These are phyloP conservation scores for Oryza punctata DNA, from an alignment of 176 grass and related monocot genomes.

Conservation along the genomic window DNA sequence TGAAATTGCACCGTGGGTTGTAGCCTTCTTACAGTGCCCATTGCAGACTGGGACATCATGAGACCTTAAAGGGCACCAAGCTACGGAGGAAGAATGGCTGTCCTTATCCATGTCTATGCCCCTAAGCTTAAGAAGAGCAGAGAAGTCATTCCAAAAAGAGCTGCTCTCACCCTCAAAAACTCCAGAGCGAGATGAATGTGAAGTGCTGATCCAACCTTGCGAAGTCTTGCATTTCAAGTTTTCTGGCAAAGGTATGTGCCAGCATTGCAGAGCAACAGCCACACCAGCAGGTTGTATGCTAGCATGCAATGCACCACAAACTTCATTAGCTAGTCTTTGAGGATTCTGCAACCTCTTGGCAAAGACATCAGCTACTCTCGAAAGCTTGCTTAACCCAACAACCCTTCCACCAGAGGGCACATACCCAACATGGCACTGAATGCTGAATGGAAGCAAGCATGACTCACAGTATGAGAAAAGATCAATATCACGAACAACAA, in stretches of 20 bases:
- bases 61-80: conserved; percentile 80
- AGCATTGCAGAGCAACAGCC: conserved; percentile 75
- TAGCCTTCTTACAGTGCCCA: conserved; percentile 42
- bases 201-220: conserved; percentile 58
- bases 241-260: conserved; percentile 88
- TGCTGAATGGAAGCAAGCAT: conserved; percentile 91
- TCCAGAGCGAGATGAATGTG: conserved; percentile 65
- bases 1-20: conserved; percentile 38
- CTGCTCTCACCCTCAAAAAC: conserved; percentile 67
- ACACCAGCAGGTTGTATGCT: conserved; percentile 90
- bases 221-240: conserved; percentile 52
- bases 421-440: conserved; percentile 92
- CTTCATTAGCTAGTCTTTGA: conserved; percentile 73
- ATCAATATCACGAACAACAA: conserved; percentile 82
- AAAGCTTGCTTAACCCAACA: conserved; percentile 95
- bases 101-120: conserved; percentile 51
- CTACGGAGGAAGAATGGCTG: conserved; percentile 30
- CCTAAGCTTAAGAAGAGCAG: conserved; percentile 69
- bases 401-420: conserved; percentile 73
- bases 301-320: conserved; percentile 70
- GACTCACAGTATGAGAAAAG: conserved; percentile 93
- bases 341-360: conserved; percentile 91
- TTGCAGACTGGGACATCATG: conserved; percentile 44
- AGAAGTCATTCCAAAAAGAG: conserved; percentile 82
- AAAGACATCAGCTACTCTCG: conserved; percentile 88